phyloP scores from a whole-genome alignment of 2,329 filamentous ascomycete genomes.

The Phialophora expanda region DNA sequence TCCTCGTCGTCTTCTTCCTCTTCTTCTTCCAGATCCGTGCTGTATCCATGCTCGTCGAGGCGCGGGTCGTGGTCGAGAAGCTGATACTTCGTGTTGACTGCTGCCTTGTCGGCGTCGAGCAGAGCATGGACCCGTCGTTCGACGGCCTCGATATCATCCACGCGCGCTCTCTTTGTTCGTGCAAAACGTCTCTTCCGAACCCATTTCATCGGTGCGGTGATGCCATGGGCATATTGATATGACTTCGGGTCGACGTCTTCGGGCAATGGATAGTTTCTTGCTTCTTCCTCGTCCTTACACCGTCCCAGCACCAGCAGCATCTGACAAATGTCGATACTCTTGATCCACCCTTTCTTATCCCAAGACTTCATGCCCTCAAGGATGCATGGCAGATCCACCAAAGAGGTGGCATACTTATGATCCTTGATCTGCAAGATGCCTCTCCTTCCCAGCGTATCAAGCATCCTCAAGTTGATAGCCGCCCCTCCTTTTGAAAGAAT shows the following conservation, averaged over 20 bases:
- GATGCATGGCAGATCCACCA: conserved; percentile 85
- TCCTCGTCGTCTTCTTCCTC: conserved; percentile 50
- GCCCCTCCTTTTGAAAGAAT: conserved; percentile 69
- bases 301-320: conserved; percentile 80
- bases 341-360: conserved; percentile 86
- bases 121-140: conserved; percentile 78
- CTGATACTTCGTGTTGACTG: conserved; percentile 66
- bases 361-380: conserved; percentile 92
- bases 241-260: conserved; percentile 69
- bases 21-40: conserved; percentile 55
- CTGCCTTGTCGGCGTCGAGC: conserved; percentile 70
- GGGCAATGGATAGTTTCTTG: conserved; percentile 70
- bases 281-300: conserved; percentile 70
- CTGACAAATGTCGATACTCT: conserved; percentile 85
- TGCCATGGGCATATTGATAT: conserved; percentile 80
- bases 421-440: conserved; percentile 73
- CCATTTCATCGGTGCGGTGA: conserved; percentile 87
- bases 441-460: conserved; percentile 71
- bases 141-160: conserved; percentile 83
- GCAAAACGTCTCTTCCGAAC: conserved; percentile 77
- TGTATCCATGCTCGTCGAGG: conserved; percentile 48
- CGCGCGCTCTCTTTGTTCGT: conserved; percentile 73
- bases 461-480: conserved; percentile 79
- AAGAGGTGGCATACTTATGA: conserved; percentile 73
- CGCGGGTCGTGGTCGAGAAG: conserved; percentile 62